phyloP scores from a whole-genome alignment of 495 filamentous ascomycete species.

The Aspergillus incahuasiensis region DNA sequence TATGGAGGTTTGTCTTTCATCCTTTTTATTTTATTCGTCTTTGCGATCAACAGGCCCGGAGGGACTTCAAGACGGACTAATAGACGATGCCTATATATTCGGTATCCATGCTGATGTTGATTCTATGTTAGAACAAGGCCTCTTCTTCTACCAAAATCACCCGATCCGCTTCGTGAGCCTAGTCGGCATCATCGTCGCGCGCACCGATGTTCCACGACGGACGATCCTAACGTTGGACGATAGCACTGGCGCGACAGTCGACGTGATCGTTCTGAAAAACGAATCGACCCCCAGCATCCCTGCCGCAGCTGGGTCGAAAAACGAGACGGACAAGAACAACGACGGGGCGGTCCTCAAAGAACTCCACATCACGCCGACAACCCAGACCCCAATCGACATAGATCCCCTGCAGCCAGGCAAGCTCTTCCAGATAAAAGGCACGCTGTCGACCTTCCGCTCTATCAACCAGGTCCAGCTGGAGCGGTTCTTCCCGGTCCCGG shows the following conservation, averaged over 20 bases:
- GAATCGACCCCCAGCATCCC: background rate
- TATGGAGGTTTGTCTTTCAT: constrained; percentile 57
- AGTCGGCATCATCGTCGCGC: constrained; percentile 68
- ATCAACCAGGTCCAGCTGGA: constrained; percentile 65
- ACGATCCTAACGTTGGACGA: constrained; percentile 76
- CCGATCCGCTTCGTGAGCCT: constrained; percentile 82
- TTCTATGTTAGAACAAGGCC: constrained; percentile 51
- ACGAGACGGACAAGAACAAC: background rate
- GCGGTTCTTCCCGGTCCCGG: constrained; percentile 52
- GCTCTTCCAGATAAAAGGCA: constrained; percentile 75
- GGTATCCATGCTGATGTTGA: background rate
- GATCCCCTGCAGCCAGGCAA: constrained; percentile 56
- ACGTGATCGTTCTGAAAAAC: constrained; percentile 42
- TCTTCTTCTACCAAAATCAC: constrained; percentile 82
- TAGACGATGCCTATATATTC: background rate
- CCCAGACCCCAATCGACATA: constrained; percentile 35
- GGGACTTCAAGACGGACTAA: no score
- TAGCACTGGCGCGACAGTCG: constrained; percentile 73
- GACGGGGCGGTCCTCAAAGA: background rate
- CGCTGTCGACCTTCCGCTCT: constrained; percentile 56
- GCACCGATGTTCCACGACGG: constrained; percentile 58
- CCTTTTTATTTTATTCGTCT: background rate
- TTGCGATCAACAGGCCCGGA: no score
- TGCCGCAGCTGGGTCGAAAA: background rate
- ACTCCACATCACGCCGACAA: constrained; percentile 28